A percentile compares a stretch with the other conserved stretches of the same genome.
Evolutionary conservation across 257 asterid genomes (phyloP).

Genomic region (Plantago major): DNA sequence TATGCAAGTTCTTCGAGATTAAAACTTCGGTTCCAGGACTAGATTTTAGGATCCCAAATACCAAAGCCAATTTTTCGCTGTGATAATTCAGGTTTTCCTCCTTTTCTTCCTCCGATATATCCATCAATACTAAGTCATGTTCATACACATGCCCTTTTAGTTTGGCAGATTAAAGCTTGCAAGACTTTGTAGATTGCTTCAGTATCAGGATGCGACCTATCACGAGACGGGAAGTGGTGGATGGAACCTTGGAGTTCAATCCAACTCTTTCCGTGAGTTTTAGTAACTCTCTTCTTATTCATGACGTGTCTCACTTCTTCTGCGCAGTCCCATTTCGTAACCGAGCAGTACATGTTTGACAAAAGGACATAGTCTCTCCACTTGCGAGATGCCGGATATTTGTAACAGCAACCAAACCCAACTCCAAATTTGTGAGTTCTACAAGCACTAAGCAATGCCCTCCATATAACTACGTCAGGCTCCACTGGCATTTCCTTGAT

Average conservation of each 20-base stretch:
- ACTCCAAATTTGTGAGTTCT: conserved; percentile 48
- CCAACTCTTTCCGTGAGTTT: conserved; percentile 71
- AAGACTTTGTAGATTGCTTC: conserved; percentile 51
- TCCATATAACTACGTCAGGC: conserved; percentile 73
- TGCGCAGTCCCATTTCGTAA: conserved; percentile 57
- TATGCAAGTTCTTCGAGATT: conserved; percentile 66
- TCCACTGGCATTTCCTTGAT: conserved; percentile 59
- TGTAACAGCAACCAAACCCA: conserved; percentile 46
- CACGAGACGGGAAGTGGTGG: conserved; percentile 65
- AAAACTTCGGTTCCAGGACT: conserved; percentile 61
- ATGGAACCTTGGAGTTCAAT: conserved; percentile 47
- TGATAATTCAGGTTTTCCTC: conserved; percentile 67
- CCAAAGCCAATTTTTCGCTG: conserved; percentile 76
- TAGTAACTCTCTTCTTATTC: conserved; percentile 52
- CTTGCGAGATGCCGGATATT: conserved; percentile 50
- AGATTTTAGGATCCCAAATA: conserved; percentile 56
- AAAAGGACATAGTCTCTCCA: conserved; percentile 65
- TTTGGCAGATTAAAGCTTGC: conserved; percentile 45
- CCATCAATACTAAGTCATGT: conserved; percentile 67
- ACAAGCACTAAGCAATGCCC: conserved; percentile 71
- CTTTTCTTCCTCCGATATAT: conserved; percentile 79
- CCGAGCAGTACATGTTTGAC: conserved; percentile 66
- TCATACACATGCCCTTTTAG: conserved; percentile 51
- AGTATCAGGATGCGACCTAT: conserved; percentile 50
- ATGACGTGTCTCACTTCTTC: conserved; percentile 48